Evolutionary conservation across 129 eudicot species (phyloP).

Genomic region (Lactuca saligna): DNA sequence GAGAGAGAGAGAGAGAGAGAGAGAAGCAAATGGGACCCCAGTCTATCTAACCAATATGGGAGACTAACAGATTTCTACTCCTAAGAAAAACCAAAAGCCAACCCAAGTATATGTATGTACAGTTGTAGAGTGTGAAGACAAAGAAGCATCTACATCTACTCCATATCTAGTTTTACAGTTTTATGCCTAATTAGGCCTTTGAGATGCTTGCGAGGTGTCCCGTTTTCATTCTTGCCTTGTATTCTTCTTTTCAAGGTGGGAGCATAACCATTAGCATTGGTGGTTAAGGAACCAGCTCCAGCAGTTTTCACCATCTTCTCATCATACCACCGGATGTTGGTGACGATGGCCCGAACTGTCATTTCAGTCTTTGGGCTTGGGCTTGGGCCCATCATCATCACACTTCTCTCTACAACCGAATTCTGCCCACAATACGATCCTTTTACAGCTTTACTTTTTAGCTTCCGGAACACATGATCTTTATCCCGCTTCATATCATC

Average conservation of each 20-base stretch:
- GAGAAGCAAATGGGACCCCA: too few species aligned
- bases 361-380: slow-evolving; percentile 58
- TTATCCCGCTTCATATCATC: slow-evolving; percentile 49
- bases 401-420: slow-evolving; percentile 54
- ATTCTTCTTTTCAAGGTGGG: slow-evolving; percentile 40
- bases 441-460: slow-evolving; percentile 47
- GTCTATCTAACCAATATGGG: neutral
- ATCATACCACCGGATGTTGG: slow-evolving; percentile 55
- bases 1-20: too few species aligned
- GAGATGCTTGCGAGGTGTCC: slow-evolving; percentile 38
- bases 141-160: neutral
- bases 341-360: slow-evolving; percentile 53
- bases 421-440: slow-evolving; percentile 62
- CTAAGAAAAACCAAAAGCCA: neutral
- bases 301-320: slow-evolving; percentile 32
- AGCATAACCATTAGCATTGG: slow-evolving; percentile 25
- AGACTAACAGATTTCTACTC: slow-evolving; percentile 12
- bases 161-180: slow-evolving; percentile 28
- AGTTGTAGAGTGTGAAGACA: slow-evolving; percentile 29
- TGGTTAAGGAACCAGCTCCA: slow-evolving; percentile 34
- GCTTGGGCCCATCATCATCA: slow-evolving; percentile 25
- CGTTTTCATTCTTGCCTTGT: slow-evolving; percentile 26
- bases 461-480: slow-evolving; percentile 50
- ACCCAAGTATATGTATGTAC: slow-evolving; percentile 34
- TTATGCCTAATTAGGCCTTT: slow-evolving; percentile 42